These are phyloP conservation scores for Madurella fahalii DNA, from an alignment of 2,329 filamentous ascomycete genomes.

Conservation along the genomic window DNA sequence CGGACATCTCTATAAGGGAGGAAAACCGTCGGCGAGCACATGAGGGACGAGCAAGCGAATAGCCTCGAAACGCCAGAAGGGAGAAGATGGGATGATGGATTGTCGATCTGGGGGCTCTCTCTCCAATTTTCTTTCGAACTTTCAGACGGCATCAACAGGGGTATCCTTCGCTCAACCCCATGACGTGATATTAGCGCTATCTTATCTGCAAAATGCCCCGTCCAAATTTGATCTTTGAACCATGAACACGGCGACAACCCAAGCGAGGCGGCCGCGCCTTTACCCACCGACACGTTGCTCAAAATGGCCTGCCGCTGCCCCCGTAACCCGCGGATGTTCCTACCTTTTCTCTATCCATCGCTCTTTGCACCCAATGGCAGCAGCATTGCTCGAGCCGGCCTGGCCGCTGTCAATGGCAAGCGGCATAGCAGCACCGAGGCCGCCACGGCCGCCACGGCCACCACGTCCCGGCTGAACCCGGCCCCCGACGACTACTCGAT, in stretches of 20 bases:
- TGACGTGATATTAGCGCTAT: neutral
- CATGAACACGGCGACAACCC: neutral
- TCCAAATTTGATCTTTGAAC: conserved; percentile 12
- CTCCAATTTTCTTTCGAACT: neutral
- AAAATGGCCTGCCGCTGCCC: conserved; percentile 42
- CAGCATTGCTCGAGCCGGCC: conserved; percentile 24
- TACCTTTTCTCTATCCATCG: conserved; percentile 50
- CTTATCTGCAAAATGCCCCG: neutral
- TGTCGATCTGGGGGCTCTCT: too few relatives aligned
- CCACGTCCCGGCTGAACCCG: conserved; percentile 66
- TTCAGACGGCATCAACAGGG: neutral
- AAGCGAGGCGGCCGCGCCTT: neutral
- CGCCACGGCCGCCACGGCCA: conserved; percentile 32
- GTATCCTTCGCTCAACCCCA: neutral
- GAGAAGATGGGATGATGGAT: too few relatives aligned
- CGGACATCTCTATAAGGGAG: neutral
- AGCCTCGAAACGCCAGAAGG: too few relatives aligned
- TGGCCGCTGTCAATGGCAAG: conserved; percentile 12
- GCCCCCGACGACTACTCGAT: conserved; percentile 77
- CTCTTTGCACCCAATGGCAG: conserved; percentile 34
- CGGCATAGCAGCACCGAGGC: conserved; percentile 26
- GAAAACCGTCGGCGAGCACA: neutral
- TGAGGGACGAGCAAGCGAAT: too few relatives aligned
- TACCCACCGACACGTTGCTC: conserved; percentile 3
- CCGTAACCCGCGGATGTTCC: conserved; percentile 34